Conservation (phyloP, 176 grass and related monocot genomes). For the Zizania latifolia region DNA sequence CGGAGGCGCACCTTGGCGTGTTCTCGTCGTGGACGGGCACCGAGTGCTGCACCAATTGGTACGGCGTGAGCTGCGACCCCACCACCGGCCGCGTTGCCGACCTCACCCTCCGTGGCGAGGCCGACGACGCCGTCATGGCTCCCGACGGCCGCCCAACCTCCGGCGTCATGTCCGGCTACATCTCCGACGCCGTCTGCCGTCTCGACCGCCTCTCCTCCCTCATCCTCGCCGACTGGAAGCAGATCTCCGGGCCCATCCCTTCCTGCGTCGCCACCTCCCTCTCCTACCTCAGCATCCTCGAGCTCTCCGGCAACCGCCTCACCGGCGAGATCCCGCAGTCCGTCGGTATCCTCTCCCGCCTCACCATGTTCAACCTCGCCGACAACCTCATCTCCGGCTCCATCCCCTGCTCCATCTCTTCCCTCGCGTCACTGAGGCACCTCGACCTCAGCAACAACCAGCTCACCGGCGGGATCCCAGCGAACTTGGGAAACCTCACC, state of each 20-base stretch:
- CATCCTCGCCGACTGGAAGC: constrained; percentile 92
- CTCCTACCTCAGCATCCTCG: constrained; percentile 59
- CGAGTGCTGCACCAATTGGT: constrained; percentile 84
- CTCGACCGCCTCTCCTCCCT: constrained; percentile 63
- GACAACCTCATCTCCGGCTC: constrained; percentile 56
- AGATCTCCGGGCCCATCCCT: constrained; percentile 64
- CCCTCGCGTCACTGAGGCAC: constrained; percentile 57
- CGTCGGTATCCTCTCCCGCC: constrained; percentile 55
- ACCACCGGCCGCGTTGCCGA: constrained; percentile 56
- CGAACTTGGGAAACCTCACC: constrained; percentile 42
- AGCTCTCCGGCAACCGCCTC: constrained; percentile 75
- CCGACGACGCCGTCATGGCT: constrained; percentile 68
- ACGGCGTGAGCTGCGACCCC: constrained; percentile 89
- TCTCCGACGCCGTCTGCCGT: constrained; percentile 72
- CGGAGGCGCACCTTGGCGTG: constrained; percentile 65
- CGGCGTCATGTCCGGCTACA: constrained; percentile 84
- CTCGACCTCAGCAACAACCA: constrained; percentile 84
- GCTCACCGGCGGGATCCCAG: constrained; percentile 50
- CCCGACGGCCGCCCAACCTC: constrained; percentile 46
- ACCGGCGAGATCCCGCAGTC: constrained; percentile 53
- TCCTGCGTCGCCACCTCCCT: constrained; percentile 65
- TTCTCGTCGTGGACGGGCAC: constrained; percentile 68
- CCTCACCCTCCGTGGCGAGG: constrained; percentile 79
- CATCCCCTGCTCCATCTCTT: constrained; percentile 46
- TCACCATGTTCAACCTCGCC: constrained; percentile 88